phyloP scores from a whole-genome alignment of 306 rosid genomes.

The Adenanthera pavonina region DNA sequence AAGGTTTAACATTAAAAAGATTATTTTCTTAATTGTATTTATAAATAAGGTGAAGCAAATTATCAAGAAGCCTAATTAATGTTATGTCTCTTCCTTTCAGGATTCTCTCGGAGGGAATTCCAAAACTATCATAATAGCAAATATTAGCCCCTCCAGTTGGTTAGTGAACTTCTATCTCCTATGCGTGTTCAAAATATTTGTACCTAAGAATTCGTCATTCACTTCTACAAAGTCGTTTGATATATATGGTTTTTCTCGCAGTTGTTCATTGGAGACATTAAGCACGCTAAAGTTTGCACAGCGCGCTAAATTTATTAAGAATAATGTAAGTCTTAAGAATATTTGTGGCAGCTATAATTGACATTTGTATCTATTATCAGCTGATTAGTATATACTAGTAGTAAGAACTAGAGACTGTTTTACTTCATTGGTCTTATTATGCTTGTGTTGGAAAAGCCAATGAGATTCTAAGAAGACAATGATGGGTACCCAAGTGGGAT shows the following conservation, averaged over 20 bases:
- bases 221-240: conserved; percentile 8
- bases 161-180: conserved; percentile 49
- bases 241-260: conserved; percentile 51
- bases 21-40: conserved; percentile 20
- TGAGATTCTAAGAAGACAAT: neutral
- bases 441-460: neutral
- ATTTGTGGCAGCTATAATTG: conserved; percentile 9
- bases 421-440: conserved; percentile 17
- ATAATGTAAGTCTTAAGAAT: conserved; percentile 66
- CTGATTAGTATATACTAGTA: conserved; percentile 5
- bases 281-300: conserved; percentile 99
- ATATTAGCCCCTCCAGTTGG: conserved; percentile 92
- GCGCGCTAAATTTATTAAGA: conserved; percentile 93
- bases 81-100: conserved; percentile 57
- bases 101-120: conserved; percentile 97
- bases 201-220: conserved; percentile 12
- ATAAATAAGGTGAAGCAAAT: neutral
- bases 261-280: conserved; percentile 95
- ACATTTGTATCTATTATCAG: neutral
- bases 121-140: conserved; percentile 91
- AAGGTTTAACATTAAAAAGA: conserved; percentile 6
- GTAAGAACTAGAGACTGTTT: conserved; percentile 10
- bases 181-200: conserved; percentile 28
- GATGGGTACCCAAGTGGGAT: no score
- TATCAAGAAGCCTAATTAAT: conserved; percentile 35